Percentiles rank a stretch among this genome's conserved stretches.
Conservation (phyloP, 2,329 filamentous ascomycete species). For the Tolypocladium album region DNA sequence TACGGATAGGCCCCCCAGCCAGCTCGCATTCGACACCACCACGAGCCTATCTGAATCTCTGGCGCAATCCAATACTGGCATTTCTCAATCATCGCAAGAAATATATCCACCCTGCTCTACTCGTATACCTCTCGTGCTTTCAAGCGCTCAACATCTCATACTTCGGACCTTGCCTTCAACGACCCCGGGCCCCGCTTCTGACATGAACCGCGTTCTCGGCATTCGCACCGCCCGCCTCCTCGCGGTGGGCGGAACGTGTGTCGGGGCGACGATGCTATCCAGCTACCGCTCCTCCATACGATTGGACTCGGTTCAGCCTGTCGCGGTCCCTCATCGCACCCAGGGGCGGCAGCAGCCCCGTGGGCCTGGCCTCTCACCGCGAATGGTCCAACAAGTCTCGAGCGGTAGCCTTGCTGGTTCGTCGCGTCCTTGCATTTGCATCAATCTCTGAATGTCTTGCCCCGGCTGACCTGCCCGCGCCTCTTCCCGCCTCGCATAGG, state of each 20-base stretch:
- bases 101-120: not conserved
- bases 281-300: constrained; percentile 8
- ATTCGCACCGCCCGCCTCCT: constrained; percentile 11
- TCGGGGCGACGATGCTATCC: constrained; percentile 13
- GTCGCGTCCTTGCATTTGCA: constrained; percentile 4
- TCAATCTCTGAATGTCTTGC: not conserved
- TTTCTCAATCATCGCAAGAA: not conserved
- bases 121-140: not conserved
- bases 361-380: constrained; percentile 10
- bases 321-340: constrained; percentile 9
- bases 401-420: constrained; percentile 42
- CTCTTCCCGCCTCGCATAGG: constrained; percentile 27
- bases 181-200: not conserved
- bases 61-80: not conserved
- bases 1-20: too few species aligned
- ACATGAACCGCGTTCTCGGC: not conserved
- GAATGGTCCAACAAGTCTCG: constrained; percentile 37
- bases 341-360: constrained; percentile 5
- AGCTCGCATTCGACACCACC: not conserved
- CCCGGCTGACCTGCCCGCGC: not conserved
- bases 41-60: not conserved
- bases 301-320: constrained; percentile 9
- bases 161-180: not conserved
- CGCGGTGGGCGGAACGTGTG: not conserved
- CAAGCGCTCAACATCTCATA: not conserved